Evolutionary conservation across 2,329 filamentous ascomycete species (phyloP).

Genomic region (Paracoccidioides lutzii): DNA sequence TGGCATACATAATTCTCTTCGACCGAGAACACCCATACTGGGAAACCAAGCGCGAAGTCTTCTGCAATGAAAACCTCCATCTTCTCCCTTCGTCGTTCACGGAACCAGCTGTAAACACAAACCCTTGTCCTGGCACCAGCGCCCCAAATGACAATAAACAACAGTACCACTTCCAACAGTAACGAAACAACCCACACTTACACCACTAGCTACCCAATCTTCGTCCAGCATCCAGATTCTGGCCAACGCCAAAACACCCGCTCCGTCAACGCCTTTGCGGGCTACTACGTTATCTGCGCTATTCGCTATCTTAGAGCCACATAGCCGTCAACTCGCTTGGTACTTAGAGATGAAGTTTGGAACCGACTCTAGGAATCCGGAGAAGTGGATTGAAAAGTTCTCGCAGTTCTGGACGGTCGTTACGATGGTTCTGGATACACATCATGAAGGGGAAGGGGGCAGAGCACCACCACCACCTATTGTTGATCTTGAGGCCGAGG

Average conservation of each 20-base stretch:
- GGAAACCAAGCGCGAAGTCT: conserved; percentile 5
- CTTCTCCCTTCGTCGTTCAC: not conserved
- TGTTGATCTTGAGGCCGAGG: not conserved
- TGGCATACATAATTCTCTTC: conserved; percentile 7
- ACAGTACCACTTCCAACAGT: not conserved
- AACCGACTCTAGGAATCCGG: not conserved
- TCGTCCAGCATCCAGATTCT: not conserved
- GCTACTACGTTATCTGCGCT: conserved; percentile 2
- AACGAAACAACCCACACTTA: not conserved
- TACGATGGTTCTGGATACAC: not conserved
- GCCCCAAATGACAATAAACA: not conserved
- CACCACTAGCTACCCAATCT: conserved; percentile 5
- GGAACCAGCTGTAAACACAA: not conserved
- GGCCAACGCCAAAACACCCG: not conserved
- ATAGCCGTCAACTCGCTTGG: not conserved
- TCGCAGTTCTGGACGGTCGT: not conserved
- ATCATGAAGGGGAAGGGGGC: not conserved
- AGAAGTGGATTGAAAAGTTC: not conserved
- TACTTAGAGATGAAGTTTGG: conserved; percentile 5
- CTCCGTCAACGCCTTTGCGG: not conserved
- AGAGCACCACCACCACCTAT: not conserved
- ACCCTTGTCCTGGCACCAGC: not conserved
- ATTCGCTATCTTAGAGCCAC: conserved; percentile 7
- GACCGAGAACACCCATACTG: conserved; percentile 4
- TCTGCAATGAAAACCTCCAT: conserved; percentile 6